phyloP scores from a whole-genome alignment of 768 basidiomycete genomes.

The Tulasnella sp. region DNA sequence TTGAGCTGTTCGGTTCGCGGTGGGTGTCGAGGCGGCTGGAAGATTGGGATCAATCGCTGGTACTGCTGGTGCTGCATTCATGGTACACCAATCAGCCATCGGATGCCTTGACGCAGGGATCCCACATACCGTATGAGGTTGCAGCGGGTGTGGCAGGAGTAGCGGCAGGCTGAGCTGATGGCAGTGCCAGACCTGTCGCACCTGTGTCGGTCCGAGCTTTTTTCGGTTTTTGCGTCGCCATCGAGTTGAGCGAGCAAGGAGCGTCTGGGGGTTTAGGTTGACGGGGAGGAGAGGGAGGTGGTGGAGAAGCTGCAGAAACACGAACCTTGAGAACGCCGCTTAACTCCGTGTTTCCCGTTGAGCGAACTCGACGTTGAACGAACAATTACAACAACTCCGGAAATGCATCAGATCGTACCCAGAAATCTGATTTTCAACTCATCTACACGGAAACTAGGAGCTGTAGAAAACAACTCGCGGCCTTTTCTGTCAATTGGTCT shows the following conservation, averaged over 20 bases:
- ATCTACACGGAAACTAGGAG: too few relatives aligned
- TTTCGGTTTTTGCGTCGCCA: background rate
- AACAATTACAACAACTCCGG: too few relatives aligned
- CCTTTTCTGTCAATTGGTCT: too few relatives aligned
- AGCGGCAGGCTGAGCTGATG: background rate
- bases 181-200: constrained; percentile 2
- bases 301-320: background rate
- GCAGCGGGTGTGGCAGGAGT: background rate
- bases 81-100: background rate
- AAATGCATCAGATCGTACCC: too few relatives aligned
- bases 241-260: background rate
- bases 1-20: background rate
- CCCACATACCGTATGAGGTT: background rate
- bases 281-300: background rate
- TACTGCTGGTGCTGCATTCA: constrained; percentile 27
- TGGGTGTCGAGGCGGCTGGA: constrained; percentile 29
- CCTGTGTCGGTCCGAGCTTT: background rate
- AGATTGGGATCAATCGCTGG: constrained; percentile 60
- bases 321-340: too few relatives aligned
- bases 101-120: background rate
- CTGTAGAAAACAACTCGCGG: too few relatives aligned
- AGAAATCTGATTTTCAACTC: background rate
- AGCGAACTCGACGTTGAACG: too few relatives aligned
- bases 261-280: too few relatives aligned
- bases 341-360: too few relatives aligned